Conservation (phyloP, 192 early-diverging fungal genomes). For the Coemansia sp. region DNA sequence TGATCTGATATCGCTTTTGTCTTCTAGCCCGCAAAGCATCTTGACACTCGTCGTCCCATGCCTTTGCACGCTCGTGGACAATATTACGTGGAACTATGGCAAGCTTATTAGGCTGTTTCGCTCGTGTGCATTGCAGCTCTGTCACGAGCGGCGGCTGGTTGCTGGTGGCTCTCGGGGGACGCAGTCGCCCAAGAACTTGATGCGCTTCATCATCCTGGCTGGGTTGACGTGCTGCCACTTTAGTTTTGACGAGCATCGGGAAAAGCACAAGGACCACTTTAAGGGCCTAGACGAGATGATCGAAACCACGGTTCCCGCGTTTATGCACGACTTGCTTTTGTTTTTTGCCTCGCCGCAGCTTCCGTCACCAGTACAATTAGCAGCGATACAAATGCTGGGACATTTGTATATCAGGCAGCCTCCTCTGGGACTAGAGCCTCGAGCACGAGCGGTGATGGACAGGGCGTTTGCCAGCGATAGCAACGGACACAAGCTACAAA, state of each 20-base stretch:
- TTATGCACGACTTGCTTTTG: conserved; percentile 48
- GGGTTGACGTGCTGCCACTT: conserved; percentile 75
- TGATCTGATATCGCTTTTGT: conserved; percentile 62
- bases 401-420: conserved; percentile 75
- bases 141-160: conserved; percentile 47
- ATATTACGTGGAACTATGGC: conserved; percentile 58
- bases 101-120: conserved; percentile 60
- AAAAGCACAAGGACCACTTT: conserved; percentile 40
- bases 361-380: conserved; percentile 53
- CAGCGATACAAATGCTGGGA: conserved; percentile 66
- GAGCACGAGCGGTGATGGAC: conserved; percentile 68
- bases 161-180: conserved; percentile 19
- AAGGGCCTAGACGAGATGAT: conserved; percentile 42
- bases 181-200: conserved; percentile 52
- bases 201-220: conserved; percentile 74
- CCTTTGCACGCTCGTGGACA: conserved; percentile 67
- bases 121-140: conserved; percentile 59
- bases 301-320: conserved; percentile 20
- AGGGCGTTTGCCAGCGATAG: conserved; percentile 58
- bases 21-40: conserved; percentile 61
- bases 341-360: conserved; percentile 44
- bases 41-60: conserved; percentile 70
- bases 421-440: conserved; percentile 59
- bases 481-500: conserved; percentile 61
- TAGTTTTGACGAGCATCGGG: conserved; percentile 70